Conservation (phyloP, 2,329 filamentous ascomycete species). For the Tolypocladium tundrense region DNA sequence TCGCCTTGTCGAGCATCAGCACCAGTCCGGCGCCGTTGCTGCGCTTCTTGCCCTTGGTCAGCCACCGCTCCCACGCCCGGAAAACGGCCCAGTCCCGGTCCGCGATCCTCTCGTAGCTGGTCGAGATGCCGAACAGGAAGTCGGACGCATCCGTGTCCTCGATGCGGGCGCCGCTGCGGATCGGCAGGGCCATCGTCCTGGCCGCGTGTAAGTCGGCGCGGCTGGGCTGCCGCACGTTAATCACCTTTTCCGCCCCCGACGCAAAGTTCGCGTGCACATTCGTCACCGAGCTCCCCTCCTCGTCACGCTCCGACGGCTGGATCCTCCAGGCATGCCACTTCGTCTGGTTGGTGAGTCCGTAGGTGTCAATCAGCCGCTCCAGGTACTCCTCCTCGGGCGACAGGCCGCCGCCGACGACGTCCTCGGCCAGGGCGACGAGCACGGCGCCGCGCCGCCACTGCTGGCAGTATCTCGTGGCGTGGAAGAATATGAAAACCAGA, state of each 20-base stretch:
- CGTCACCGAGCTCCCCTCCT: constrained; percentile 16
- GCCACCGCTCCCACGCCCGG: constrained; percentile 33
- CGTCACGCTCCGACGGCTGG: constrained; percentile 16
- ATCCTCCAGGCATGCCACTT: constrained; percentile 24
- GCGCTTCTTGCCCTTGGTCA: constrained; percentile 27
- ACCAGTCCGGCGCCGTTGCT: constrained; percentile 34
- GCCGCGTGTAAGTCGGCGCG: constrained; percentile 15
- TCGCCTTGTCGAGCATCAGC: constrained; percentile 29
- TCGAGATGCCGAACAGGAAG: constrained; percentile 33
- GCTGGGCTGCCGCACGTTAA: constrained; percentile 15
- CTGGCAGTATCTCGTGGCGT: constrained; percentile 6
- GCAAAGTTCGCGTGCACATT: constrained; percentile 20
- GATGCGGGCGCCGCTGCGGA: constrained; percentile 17
- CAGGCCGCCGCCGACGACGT: constrained; percentile 4
- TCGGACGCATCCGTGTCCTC: constrained; percentile 27
- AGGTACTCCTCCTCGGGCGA: constrained; percentile 23
- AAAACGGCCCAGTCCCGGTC: constrained; percentile 27
- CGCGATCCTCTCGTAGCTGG: constrained; percentile 29
- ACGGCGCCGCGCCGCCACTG: constrained; percentile 4
- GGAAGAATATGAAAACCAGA: constrained; percentile 16
- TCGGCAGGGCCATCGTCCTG: constrained; percentile 21
- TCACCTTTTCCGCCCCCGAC: constrained; percentile 15
- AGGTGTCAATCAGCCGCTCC: constrained; percentile 14
- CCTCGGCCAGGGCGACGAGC: constrained; percentile 5
- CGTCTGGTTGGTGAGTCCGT: constrained; percentile 19